Evolutionary conservation across 352 stramenopile genomes (phyloP), one percentile per base, ranked within the genome.

Genomic region (Pythium aristosporum): DNA sequence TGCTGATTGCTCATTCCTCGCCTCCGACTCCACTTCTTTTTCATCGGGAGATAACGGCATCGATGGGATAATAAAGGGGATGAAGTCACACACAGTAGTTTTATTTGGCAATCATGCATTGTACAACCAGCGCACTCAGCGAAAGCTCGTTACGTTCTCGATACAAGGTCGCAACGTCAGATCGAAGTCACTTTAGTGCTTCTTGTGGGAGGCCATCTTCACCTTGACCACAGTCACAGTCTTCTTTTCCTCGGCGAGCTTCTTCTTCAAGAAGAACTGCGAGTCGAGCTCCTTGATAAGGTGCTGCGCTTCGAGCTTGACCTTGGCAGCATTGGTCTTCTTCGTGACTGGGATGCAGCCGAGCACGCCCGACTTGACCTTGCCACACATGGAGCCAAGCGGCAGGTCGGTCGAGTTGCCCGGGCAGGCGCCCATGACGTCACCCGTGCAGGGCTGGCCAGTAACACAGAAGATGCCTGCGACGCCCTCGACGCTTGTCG

Each of bases 401-500:
- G 44, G 32, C 12, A 68, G 62, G 28, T 54, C 62, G 13, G 63
- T 48, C 48, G 58, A 54, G n/a, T 23, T 21, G 13, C 44, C 62
- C 11, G 62, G 62, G 47, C 62, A 68, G 16, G 34, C 39, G 16
- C 62, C 61, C 20, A 54, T 20, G 41, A 60, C 54, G 20, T 63
- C 54, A 1, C 53, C 60, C 5, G 54, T 53, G 48, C 61, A 68
- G 10, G 54, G 34, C 36, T 68, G 53, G 36, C 54, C 61, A 2
- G 21, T 51, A 7, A 68, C 61, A 41, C 61, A 68, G 54, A 68
- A 68, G 37, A 68, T 36, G 9, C 61, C 61, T 15, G 57, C 53
- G 37, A 68, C 61, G 44, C 61, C 54, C 37, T 63, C 61, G 1
- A 63, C 53, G 47, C 54, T 69, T 41, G 61, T 67, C 25, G 48